Base-by-base conservation (phyloP, 208 protist species). In the Herpetomonas samuelpessoai region DNA sequence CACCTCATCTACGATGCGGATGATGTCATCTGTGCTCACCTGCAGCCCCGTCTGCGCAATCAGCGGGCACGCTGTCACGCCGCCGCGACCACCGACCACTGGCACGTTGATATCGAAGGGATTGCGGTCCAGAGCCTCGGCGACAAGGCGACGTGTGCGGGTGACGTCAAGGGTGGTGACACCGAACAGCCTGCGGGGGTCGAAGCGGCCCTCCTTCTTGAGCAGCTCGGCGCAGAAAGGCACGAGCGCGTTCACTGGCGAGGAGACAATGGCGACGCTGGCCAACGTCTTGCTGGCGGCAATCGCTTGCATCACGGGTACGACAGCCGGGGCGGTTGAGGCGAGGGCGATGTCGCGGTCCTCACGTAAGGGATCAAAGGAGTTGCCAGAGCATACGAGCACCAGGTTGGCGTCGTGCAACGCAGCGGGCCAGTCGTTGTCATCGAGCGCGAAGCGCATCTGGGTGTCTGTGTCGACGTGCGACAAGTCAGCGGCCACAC, bases 1-100 rank as follows among this genome's bases (percentile, higher is more conserved):
- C 38, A 93, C 62, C 27, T 83, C 59, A 0, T 64, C 4, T 3
- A 71, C 70, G 27, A 96, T 72, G 46, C 52, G 59, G 25, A 79
- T 41, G 27, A 92, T 81, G n/a, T 78, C 76, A 44, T 83, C 81
- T 25, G 68, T 52, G 7, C 74, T 54, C 19, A 91, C 29, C 18
- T 59, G 76, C 46, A 90, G 74, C 0, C 80, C 82, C n/a, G 85
- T 92, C 67, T 93, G 80, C 10, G 91, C 88, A 46, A 97, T 74
- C 7, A 97, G 74, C 28, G 92, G 94, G 47, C 96, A 84, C 53
- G 96, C 95, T 50, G 93, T 98, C 22, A 79, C 53, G 18, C 92
- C 96, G 29, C 93, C 87, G 49, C 97, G 92, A 27, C 96, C 96
- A 28, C 96, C 96, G 12, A 98, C 87, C n/a, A 98, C 96, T 16